These are phyloP conservation scores for Entamoeba nuttalli DNA, from an alignment of 208 protist species.

Conservation along the genomic window DNA sequence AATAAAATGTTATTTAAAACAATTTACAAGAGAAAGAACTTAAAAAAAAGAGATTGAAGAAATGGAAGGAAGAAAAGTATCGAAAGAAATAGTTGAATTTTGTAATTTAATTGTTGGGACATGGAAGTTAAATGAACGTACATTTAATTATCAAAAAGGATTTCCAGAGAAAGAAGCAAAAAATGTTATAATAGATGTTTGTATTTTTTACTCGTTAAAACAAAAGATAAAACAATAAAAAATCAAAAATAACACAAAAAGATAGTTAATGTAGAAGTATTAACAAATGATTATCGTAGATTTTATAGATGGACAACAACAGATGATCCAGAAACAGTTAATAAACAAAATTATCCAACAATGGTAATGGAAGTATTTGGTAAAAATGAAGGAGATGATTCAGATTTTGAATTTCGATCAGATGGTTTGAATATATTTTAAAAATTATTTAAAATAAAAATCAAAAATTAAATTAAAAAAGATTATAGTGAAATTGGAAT, in stretches of 20 bases:
- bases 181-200: not conserved
- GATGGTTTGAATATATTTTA: not conserved
- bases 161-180: not conserved
- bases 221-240: no score
- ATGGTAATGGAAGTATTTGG: not conserved
- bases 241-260: not conserved
- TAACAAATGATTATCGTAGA: not conserved
- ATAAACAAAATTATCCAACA: not conserved
- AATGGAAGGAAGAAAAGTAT: not conserved
- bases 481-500: not conserved
- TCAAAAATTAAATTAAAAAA: not conserved
- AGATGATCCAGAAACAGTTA: not conserved
- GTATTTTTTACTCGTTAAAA: not conserved
- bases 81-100: not conserved
- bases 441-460: not conserved
- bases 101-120: not conserved
- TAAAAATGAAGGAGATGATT: not conserved
- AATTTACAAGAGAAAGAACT: no score
- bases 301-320: not conserved
- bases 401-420: not conserved
- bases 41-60: no score
- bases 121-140: not conserved
- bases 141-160: not conserved
- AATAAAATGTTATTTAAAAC: no score
- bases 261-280: not conserved